phyloP scores from a whole-genome alignment of 768 basidiomycete genomes.

The Trametes coccinea region DNA sequence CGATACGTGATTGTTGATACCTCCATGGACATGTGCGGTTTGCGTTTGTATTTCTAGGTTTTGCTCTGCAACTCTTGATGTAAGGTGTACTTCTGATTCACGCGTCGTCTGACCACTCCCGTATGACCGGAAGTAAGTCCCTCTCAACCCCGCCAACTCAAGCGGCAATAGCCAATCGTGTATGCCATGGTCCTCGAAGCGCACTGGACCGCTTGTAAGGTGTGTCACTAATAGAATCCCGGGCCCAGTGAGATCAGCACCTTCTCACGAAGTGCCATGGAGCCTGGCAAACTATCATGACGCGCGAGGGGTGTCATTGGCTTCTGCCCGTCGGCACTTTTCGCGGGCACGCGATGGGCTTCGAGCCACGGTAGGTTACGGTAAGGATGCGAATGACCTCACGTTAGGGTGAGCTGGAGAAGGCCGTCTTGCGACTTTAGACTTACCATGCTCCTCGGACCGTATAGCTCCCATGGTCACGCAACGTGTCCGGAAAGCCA shows the following conservation, averaged over 20 bases:
- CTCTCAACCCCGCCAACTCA: no score
- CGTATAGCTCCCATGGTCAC: no score
- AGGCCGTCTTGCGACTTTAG: no score
- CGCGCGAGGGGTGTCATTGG: not conserved
- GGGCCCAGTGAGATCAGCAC: no score
- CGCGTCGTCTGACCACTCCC: not conserved
- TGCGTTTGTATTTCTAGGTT: conserved; percentile 14
- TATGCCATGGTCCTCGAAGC: not conserved
- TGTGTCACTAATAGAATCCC: conserved; percentile 1
- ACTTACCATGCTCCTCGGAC: no score
- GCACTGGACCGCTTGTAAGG: not conserved
- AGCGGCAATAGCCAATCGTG: not conserved
- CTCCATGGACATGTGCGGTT: not conserved
- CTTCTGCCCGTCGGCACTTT: not conserved
- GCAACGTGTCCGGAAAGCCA: no score
- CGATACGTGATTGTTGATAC: not conserved
- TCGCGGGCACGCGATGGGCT: not conserved
- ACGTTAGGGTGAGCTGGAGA: no score
- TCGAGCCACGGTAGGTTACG: not conserved
- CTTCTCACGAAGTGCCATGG: conserved; percentile 1
- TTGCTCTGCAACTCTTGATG: not conserved
- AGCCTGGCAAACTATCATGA: not conserved
- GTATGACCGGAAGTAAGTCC: no score
- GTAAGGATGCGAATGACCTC: conserved; percentile 10
- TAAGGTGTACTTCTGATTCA: conserved; percentile 1